Base-by-base conservation (phyloP, 805 yeast species). In the Yamadazyma sp. region DNA sequence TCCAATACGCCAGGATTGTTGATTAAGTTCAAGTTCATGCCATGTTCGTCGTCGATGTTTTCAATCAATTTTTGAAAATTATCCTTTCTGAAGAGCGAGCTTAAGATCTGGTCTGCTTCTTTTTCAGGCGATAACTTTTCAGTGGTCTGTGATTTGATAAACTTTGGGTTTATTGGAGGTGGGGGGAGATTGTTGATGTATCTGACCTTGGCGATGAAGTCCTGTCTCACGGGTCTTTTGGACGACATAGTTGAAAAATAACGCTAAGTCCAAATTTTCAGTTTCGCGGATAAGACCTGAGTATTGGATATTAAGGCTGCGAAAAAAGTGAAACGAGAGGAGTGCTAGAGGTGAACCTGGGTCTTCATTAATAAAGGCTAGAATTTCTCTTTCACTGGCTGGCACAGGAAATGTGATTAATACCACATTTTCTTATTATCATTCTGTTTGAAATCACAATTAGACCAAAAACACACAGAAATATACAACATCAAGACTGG, bases 161-260 rank as follows among this genome's bases (percentile, higher is more conserved):
- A 73, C 57, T 84, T 87, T 20, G 99, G 97, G 31, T 95, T 88
- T 44, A 93, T 73, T 16, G 91, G 84, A 7, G 98, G 98, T 2
- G 96, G 90, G 5, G 99, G 99, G 16, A 93, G 70, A 52, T 79
- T 84, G 58, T 93, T 93, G 42, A 78, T 78, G 60, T 89, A 91
- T 54, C 95, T 76, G 37, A 84, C 77, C 49, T 84, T 82, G 31
- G 95, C 95, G 39, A 84, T 79, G 53, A 81, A 84, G 40, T 84
- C 90, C 55, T 83, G 90, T 57, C 80, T 77, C 45, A 73, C 71
- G 32, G 70, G 64, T 48, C 62, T 58, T 31, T 46, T 50, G 8
- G 66, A 55, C 62, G 24, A 27, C 20, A 28, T 19, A 19, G 31
- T 11, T 24, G 28, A 17, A 20, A 23, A 32, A 32, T 15, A n/a